A percentile compares a stretch with the other conserved stretches of the same genome.
phyloP scores from a whole-genome alignment of 2,329 filamentous ascomycete species.

The Fusarium multiceps region DNA sequence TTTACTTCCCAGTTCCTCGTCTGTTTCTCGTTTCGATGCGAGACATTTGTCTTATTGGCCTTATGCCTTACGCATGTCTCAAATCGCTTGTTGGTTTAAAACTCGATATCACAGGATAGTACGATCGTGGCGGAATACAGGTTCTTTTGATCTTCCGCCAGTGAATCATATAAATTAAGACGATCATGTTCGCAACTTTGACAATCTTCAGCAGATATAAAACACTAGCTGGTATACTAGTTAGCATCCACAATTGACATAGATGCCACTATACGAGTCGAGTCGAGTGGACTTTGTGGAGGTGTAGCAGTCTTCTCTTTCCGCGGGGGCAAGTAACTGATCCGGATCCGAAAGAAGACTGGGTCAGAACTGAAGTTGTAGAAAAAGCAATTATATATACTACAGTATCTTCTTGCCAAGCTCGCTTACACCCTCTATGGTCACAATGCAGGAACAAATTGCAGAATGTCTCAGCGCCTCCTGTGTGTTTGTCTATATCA shows the following conservation, averaged over 20 bases:
- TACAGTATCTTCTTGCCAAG: neutral
- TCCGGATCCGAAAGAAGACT: neutral
- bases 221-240: neutral
- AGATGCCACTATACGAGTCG: neutral
- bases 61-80: neutral
- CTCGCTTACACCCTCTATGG: neutral
- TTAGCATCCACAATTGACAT: neutral
- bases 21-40: neutral
- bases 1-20: neutral
- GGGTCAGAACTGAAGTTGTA: neutral
- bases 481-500: neutral
- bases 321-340: neutral
- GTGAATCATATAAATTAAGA: neutral
- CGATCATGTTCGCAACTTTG: neutral
- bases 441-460: neutral
- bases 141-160: neutral
- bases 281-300: neutral
- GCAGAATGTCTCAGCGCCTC: neutral
- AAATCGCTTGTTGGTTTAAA: neutral
- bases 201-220: neutral
- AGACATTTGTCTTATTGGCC: neutral
- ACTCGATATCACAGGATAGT: no score
- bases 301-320: neutral
- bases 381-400: neutral
- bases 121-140: neutral